phyloP scores from a whole-genome alignment of 768 basidiomycete genomes.

The Russula ochroleuca region DNA sequence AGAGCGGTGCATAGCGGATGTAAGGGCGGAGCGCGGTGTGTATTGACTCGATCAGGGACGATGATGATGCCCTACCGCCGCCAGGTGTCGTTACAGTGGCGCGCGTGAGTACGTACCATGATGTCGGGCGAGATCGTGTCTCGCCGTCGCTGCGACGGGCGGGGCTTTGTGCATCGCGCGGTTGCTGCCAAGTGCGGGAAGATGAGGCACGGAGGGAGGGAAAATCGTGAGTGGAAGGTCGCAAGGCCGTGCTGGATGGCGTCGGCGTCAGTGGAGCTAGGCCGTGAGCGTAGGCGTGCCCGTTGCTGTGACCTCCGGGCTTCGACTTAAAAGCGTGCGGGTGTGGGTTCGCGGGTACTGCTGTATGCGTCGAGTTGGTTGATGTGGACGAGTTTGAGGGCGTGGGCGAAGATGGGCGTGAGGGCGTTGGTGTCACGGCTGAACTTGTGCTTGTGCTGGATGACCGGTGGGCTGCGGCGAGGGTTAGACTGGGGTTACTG shows the following conservation, averaged over 20 bases:
- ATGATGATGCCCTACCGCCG: not conserved
- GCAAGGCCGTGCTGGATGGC: not conserved
- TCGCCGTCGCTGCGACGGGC: not conserved
- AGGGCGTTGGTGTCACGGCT: constrained; percentile 23
- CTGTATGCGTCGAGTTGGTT: constrained; percentile 27
- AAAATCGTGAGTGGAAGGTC: not conserved
- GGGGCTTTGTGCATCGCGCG: not conserved
- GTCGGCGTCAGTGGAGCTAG: constrained; percentile 14
- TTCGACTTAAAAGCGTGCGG: not conserved
- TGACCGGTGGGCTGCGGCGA: not conserved
- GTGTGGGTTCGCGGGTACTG: constrained; percentile 23
- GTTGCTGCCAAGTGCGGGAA: not conserved
- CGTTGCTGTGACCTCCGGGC: not conserved
- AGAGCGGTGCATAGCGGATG: constrained; percentile 11
- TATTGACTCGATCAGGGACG: constrained; percentile 6
- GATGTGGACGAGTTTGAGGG: constrained; percentile 24
- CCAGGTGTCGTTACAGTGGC: not conserved
- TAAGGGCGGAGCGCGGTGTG: constrained; percentile 19
- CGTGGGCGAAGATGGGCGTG: constrained; percentile 25
- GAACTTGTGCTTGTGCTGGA: not conserved
- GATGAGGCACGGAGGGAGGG: constrained; percentile 8
- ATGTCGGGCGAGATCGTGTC: not conserved
- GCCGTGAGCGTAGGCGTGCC: not conserved
- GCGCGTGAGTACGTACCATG: constrained; percentile 2
- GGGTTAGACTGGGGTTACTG: not conserved